phyloP scores from a whole-genome alignment of 2,329 filamentous ascomycete genomes.

The Exophiala dermatitidis region DNA sequence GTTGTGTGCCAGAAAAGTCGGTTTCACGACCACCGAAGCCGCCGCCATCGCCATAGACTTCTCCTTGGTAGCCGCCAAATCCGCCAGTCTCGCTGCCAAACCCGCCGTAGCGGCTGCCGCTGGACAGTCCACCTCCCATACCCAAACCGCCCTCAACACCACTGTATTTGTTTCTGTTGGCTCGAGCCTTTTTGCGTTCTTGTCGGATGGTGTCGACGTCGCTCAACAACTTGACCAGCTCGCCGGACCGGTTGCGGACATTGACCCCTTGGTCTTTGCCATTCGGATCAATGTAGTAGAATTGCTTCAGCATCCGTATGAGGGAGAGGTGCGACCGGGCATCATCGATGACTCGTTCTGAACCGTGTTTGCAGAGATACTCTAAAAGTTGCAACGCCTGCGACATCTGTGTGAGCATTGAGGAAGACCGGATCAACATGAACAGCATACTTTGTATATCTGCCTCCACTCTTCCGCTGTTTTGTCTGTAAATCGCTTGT shows the following conservation, averaged over 20 bases:
- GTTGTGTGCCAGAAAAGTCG: constrained; percentile 61
- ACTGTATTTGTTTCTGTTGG: constrained; percentile 89
- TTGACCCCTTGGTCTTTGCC: constrained; percentile 98
- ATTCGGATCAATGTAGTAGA: constrained; percentile 92
- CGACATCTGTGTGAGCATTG: not conserved
- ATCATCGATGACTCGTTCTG: constrained; percentile 94
- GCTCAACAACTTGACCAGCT: constrained; percentile 83
- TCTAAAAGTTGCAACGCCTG: constrained; percentile 83
- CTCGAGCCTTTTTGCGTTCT: constrained; percentile 77
- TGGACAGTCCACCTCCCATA: constrained; percentile 49
- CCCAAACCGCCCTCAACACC: constrained; percentile 78
- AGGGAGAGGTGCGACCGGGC: constrained; percentile 90
- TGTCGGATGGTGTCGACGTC: constrained; percentile 54
- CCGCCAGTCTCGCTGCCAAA: constrained; percentile 70
- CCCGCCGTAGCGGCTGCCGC: constrained; percentile 68
- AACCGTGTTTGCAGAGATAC: constrained; percentile 96
- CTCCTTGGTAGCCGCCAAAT: constrained; percentile 56
- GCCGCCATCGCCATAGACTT: constrained; percentile 90
- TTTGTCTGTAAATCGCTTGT: constrained; percentile 98
- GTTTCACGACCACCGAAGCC: constrained; percentile 75
- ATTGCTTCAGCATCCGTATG: constrained; percentile 96
- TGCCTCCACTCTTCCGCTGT: constrained; percentile 97
- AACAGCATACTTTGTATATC: constrained; percentile 75
- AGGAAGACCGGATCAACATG: not conserved
- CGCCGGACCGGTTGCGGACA: constrained; percentile 91